Base-by-base conservation (phyloP, 1,284 basidiomycete species). In the Irpex sp. region DNA sequence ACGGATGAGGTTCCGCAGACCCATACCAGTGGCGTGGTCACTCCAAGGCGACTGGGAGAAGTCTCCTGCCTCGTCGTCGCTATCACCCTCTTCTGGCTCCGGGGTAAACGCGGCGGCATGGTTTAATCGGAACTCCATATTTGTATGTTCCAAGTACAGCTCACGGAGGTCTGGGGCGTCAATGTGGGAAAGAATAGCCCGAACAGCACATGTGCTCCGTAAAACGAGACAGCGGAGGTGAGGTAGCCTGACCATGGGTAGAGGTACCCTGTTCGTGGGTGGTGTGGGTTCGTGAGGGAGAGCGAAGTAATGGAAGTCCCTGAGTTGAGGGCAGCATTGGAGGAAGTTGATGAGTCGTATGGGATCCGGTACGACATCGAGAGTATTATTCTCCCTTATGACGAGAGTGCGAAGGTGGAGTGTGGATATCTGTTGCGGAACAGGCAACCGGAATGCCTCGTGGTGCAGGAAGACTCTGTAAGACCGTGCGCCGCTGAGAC, bases 21-120 rank as follows among this genome's bases (percentile, higher is more conserved):
- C 90, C 87, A 91, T 89, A 15, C 89, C 89, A 3, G 87, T 92
- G 36, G 87, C 86, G 62, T 82, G 86, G 72, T 92, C 90, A 64
- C 87, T 91, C 71, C 78, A 88, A 15, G 87, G 87, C 11, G 87
- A 89, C 70, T 88, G 88, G 3, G 89, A 91, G 67, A 82, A 89
- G 75, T 92, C 89, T 17, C 76, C 67, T 11, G 84, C 85, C 69
- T 91, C 89, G 68, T 91, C 89, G 8, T 88, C 89, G 67, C 83
- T 85, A 65, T 91, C 89, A 36, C 89, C 89, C 3, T 78, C 75
- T 62, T 88, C 86, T 37, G 58, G 52, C 21, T 67, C 62, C 13
- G 37, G 21, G 6, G 49, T 58, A 59, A 70, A 72, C 5, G 70
- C 65, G 21, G 72, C 70, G 6, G 63, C 37, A 34, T 69, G 67